Evolutionary conservation across 2,329 filamentous ascomycete genomes (phyloP), one percentile per base, ranked within the genome.

Genomic region (Clonostachys chloroleuca): DNA sequence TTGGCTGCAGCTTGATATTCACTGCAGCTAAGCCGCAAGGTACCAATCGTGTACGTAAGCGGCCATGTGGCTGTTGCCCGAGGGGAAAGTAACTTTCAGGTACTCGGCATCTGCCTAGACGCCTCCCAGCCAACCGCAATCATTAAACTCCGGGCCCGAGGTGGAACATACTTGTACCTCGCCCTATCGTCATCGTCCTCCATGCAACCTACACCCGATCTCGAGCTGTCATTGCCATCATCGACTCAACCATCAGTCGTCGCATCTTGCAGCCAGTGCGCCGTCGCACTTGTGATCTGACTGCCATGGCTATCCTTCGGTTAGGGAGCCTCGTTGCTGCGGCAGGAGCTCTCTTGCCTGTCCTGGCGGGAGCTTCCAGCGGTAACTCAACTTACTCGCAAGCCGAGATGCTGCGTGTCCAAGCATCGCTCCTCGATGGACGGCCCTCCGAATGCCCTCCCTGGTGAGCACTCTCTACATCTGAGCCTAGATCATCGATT

Each of bases 391-490:
- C 84, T 62, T 83, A 80, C 57, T 81, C 81, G 16, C 74, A 79
- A 40, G 63, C 77, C 53, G 80, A 82, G 55, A 81, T 78, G 68
- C 72, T 80, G 62, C 80, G 75, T 56, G 80, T 81, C 40, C 81
- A 87, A 62, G 74, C 91, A 61, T 79, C 85, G 36, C 70, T 92
- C 42, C 80, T 89, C 68, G 86, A 82, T 54, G 83, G 87, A 58
- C 81, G 89, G 44, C 87, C 90, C 7, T 80, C 80, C 52, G 82
- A 86, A 59, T 94, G 89, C 62, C 89, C 89, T 46, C 89, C 89
- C 60, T 94, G 84, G 83, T 87, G 67, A 56, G 71, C 17, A 3
- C 20, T 24, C 10, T 33, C 37, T 41, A 18, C 36, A 39, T 18
- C 14, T n/a, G 7, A n/a, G 12, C 36, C 14, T 12, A 39, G 14